phyloP scores from a whole-genome alignment of 1,284 basidiomycete genomes.

The Mycena sp. region DNA sequence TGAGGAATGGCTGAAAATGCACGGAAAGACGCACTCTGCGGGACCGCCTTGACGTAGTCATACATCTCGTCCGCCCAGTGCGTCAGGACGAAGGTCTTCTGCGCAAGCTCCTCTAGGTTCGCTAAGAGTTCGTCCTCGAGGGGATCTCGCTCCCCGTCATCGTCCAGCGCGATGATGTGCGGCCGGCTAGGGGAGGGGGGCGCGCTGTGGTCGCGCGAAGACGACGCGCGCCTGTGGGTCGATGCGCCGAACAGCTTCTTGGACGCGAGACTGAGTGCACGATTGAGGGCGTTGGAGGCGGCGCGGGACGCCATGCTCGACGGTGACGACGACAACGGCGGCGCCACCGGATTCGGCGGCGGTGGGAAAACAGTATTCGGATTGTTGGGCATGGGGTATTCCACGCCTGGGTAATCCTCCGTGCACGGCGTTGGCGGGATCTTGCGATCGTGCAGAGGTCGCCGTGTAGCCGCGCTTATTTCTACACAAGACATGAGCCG shows the following conservation, averaged over 20 bases:
- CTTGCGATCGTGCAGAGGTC: constrained; percentile 64
- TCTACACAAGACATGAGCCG: constrained; percentile 52
- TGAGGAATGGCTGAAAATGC: constrained; percentile 3
- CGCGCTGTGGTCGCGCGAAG: constrained; percentile 47
- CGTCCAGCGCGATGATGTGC: constrained; percentile 57
- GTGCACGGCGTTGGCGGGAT: constrained; percentile 54
- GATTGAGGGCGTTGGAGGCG: constrained; percentile 80
- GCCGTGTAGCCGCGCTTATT: constrained; percentile 65
- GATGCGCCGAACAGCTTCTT: constrained; percentile 87
- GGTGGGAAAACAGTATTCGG: constrained; percentile 71
- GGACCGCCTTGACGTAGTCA: constrained; percentile 79
- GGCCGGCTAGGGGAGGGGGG: constrained; percentile 63
- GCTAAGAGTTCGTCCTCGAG: constrained; percentile 84
- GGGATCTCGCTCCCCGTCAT: constrained; percentile 66
- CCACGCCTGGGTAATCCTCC: constrained; percentile 47
- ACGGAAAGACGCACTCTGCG: constrained; percentile 67
- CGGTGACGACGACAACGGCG: constrained; percentile 71
- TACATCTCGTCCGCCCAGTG: constrained; percentile 96
- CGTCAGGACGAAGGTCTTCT: constrained; percentile 94
- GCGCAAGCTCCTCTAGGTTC: constrained; percentile 87
- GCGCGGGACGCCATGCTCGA: constrained; percentile 66
- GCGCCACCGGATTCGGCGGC: constrained; percentile 58
- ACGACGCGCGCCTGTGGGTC: constrained; percentile 37
- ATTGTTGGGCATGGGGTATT: constrained; percentile 38
- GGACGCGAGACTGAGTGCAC: constrained; percentile 89